Evolutionary conservation across 2,329 filamentous ascomycete genomes (phyloP), one percentile per base, ranked within the genome.

Genomic region (Fusarium pilosicola): DNA sequence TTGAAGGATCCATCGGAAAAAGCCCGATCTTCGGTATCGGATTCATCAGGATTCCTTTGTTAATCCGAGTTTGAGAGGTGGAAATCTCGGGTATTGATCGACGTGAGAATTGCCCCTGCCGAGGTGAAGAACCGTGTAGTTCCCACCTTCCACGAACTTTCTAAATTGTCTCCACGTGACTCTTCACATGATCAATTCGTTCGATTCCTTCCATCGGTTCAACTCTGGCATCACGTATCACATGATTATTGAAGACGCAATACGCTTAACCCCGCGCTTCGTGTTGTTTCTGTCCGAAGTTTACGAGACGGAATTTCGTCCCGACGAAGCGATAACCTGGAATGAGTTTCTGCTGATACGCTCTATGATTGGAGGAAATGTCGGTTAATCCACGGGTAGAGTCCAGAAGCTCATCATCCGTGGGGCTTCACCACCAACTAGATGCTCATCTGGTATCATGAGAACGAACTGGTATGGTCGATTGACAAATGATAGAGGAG

Each of bases 391-490:
- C 9, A 28, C 65, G 71, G 51, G 18, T 55, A 52, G 48, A 24
- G 1, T 15, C 15, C 28, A 17, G 26, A 60, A 65, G 36, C 48
- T 42, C 57, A 55, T 61, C 70, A 42, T 34, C 42, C 58, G 71
- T 76, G 74, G 74, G 74, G 67, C 68, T 62, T 74, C 73, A 76
- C 68, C 63, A 65, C 65, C 61, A 65, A 70, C 65, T 66, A 36
- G 55, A 58, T 30, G 58, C 51, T 67, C 49, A 42, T 75, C 62
- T 71, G 56, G 49, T 60, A 75, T 75, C 73, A 75, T 75, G 73
- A 74, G 72, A 74, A 57, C 56, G 38, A 51, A 55, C 44, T 57
- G 63, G 44, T 64, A 28, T 46, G 41, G 42, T 64, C 18, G 34
- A 65, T 60, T 60, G 72, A 60, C 72, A 74, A 73, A 66, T 62